These are phyloP conservation scores for Lichtheimia ramosa DNA, from an alignment of 371 early-diverging fungal genomes.

Conservation along the genomic window DNA sequence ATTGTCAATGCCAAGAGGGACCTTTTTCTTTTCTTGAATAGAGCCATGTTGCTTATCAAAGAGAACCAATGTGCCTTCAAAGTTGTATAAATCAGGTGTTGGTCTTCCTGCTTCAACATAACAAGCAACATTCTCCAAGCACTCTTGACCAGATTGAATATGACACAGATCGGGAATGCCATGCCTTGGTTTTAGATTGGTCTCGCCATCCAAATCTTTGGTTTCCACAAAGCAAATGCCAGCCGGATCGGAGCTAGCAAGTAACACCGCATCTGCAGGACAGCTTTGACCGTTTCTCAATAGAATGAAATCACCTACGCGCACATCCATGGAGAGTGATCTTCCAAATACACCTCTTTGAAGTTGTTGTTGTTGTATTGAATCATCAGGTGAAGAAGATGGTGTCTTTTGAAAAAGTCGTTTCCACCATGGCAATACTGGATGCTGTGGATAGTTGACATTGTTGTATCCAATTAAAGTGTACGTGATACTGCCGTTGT, in stretches of 20 bases:
- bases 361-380: neutral
- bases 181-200: conserved; percentile 85
- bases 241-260: conserved; percentile 75
- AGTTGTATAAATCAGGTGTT: conserved; percentile 66
- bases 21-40: conserved; percentile 31
- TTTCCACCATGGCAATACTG: conserved; percentile 8
- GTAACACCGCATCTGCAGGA: conserved; percentile 89
- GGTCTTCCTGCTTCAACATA: conserved; percentile 76
- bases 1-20: conserved; percentile 78
- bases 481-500: conserved; percentile 78
- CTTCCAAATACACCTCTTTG: conserved; percentile 23
- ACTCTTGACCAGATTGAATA: conserved; percentile 65
- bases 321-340: conserved; percentile 60
- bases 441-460: conserved; percentile 55
- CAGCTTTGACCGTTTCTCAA: conserved; percentile 83
- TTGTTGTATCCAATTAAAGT: conserved; percentile 77
- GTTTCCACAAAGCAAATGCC: conserved; percentile 90
- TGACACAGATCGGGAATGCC: conserved; percentile 63
- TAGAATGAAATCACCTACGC: conserved; percentile 90
- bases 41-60: conserved; percentile 18
- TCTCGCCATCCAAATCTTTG: conserved; percentile 96
- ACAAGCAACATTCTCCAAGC: conserved; percentile 50
- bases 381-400: neutral
- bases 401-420: neutral
- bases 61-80: conserved; percentile 58